Base-by-base conservation (phyloP, 2,329 filamentous ascomycete species). In the Microdochium bolleyi region DNA sequence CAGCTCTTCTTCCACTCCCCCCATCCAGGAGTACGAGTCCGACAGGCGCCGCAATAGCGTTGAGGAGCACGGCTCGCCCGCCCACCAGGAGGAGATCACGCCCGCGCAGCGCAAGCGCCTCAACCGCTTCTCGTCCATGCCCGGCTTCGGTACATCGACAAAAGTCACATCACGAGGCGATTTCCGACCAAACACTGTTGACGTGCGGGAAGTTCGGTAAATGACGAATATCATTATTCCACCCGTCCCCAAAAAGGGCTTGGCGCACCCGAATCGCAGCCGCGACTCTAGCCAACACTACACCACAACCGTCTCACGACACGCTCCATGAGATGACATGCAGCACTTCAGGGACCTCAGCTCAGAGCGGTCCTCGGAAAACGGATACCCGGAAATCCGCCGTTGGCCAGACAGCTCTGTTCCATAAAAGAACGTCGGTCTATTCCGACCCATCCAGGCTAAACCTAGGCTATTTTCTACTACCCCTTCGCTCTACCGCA, bases 71-170 rank as follows among this genome's bases (percentile, higher is more conserved):
- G 66, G 57, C 67, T 70, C 54, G 68, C 69, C 53, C 63, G 73
- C 19, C 67, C 69, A 62, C 64, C 48, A 49, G 48, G 48, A 25
- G 8, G 48, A 49, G 25, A 25, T 27, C 24, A 73, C 76, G 51
- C 57, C 64, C 1, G 59, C 66, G 58, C 55, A 61, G 51, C 57
- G 57, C 54, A 81, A 79, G 72, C 70, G 72, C 53, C 57, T 79
- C 60, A 77, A 78, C 68, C 72, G 79, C 51, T 76, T 80, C 68
- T 79, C 76, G 55, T 76, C 76, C 24, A 80, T 83, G 68, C 74
- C 79, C 3, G 74, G 75, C 48, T 82, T 83, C 53, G 75, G 76
- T 37, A 30, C 24, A 8, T 49, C 48, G 19, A 46, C 41, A 21
- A 46, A 46, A 13, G 41, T 46, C 16, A 22, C 41, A 46, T 46